These are phyloP conservation scores for Pyrenophora tritici-repentis DNA, from an alignment of 2,329 filamentous ascomycete species.

Conservation along the genomic window DNA sequence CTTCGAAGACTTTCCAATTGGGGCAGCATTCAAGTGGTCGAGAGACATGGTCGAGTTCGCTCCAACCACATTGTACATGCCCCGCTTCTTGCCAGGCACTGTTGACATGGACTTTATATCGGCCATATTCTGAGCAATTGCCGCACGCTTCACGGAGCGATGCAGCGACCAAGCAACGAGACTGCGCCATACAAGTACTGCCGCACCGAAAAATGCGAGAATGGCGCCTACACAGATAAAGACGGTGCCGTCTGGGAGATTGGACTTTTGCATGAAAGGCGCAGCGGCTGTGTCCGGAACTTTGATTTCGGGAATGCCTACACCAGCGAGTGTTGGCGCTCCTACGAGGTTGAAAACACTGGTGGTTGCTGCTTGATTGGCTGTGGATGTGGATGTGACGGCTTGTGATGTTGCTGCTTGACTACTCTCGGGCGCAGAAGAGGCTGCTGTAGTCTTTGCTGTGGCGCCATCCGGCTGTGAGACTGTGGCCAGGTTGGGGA, in stretches of 20 bases:
- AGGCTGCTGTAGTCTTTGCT: constrained; percentile 14
- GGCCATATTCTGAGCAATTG: constrained; percentile 71
- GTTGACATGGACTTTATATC: constrained; percentile 69
- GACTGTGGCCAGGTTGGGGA: constrained; percentile 37
- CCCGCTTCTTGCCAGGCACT: constrained; percentile 44
- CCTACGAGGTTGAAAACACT: constrained; percentile 39
- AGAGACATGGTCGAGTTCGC: constrained; percentile 61
- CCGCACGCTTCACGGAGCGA: constrained; percentile 84
- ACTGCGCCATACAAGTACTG: constrained; percentile 85
- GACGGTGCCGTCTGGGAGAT: constrained; percentile 85
- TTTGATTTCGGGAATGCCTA: constrained; percentile 68
- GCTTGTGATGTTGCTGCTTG: constrained; percentile 20
- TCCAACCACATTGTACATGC: constrained; percentile 52
- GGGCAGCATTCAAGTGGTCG: constrained; percentile 53
- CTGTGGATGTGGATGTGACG: constrained; percentile 13
- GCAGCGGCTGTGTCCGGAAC: constrained; percentile 84
- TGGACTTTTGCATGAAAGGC: constrained; percentile 89
- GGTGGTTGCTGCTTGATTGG: constrained; percentile 35
- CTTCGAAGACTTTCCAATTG: constrained; percentile 39
- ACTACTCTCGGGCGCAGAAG: constrained; percentile 12
- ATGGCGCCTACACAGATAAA: constrained; percentile 94
- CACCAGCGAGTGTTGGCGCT: constrained; percentile 59
- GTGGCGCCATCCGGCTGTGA: constrained; percentile 28
- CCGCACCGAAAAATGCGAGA: constrained; percentile 78
- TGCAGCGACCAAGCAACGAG: constrained; percentile 90